Percentiles rank a stretch among this genome's conserved stretches.
Evolutionary conservation across 2,329 filamentous ascomycete species (phyloP).

Genomic region (Alternaria tenuissima): DNA sequence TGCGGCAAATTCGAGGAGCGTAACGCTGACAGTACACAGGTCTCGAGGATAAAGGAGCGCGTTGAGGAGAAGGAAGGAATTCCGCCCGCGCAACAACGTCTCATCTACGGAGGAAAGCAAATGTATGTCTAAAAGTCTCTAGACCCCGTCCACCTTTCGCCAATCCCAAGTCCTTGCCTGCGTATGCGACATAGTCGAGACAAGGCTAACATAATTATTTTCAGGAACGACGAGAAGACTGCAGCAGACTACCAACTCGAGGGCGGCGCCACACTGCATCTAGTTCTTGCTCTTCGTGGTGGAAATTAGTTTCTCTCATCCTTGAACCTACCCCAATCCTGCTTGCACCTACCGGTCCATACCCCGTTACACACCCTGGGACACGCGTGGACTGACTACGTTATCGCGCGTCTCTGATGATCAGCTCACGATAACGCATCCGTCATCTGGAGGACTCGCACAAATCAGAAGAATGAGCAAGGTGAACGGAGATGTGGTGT

Average conservation of each 20-base stretch:
- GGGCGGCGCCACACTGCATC: conserved; percentile 90
- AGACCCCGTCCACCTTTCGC: neutral
- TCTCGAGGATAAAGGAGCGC: conserved; percentile 96
- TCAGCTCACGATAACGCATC: neutral
- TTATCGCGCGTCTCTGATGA: neutral
- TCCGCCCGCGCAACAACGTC: conserved; percentile 91
- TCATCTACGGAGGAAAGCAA: conserved; percentile 98
- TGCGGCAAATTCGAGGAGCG: rapidly evolving
- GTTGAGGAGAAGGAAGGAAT: conserved; percentile 99
- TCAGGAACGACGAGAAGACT: conserved; percentile 92
- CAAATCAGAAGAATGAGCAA: neutral
- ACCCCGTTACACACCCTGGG: neutral
- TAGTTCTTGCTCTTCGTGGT: conserved; percentile 92
- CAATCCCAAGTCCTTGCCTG: neutral
- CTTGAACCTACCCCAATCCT: neutral
- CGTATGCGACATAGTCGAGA: neutral
- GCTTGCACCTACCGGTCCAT: neutral
- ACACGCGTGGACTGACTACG: neutral
- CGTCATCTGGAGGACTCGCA: neutral
- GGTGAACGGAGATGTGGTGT: neutral
- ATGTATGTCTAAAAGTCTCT: conserved; percentile 67
- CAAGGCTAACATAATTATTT: conserved; percentile 11
- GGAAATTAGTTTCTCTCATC: conserved; percentile 55
- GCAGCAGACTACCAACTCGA: conserved; percentile 89
- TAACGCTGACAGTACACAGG: conserved; percentile 59